Percentiles rank a stretch among this genome's conserved stretches.
Evolutionary conservation across 768 basidiomycete species (phyloP).

Genomic region (Rhodotorula sphaerocarpa): DNA sequence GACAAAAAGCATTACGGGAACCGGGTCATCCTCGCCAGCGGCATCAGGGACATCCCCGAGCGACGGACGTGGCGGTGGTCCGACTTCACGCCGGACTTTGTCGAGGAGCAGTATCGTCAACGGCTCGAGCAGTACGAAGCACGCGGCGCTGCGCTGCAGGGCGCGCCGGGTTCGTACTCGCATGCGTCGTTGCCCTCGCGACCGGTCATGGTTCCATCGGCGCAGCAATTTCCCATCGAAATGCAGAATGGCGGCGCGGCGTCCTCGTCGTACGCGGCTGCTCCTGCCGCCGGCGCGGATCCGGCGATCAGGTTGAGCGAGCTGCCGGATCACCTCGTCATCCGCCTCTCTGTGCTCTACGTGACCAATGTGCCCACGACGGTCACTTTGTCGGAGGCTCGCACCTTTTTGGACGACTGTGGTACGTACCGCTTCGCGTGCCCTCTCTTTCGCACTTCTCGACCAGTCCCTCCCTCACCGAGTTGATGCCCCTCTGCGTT

Average conservation of each 20-base stretch:
- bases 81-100: slow-evolving; percentile 1
- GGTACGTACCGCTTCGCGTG: too few species aligned
- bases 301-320: neutral
- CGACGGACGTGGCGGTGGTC: slow-evolving; percentile 4
- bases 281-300: neutral
- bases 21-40: neutral
- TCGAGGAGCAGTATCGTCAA: neutral
- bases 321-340: neutral
- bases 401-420: slow-evolving; percentile 10
- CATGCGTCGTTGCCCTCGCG: neutral
- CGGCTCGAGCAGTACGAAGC: neutral
- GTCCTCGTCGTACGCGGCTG: too few species aligned
- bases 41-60: too few species aligned
- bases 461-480: too few species aligned
- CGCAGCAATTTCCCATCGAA: too few species aligned
- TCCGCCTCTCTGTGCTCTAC: neutral
- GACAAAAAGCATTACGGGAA: neutral
- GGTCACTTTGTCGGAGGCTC: neutral
- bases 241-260: too few species aligned
- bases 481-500: too few species aligned
- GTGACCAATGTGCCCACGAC: slow-evolving; percentile 1
- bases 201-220: neutral
- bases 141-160: neutral
- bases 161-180: too few species aligned
- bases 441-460: too few species aligned